These are phyloP conservation scores for Nothomitra cinnamomea DNA, from an alignment of 2,329 filamentous ascomycete species.

Conservation along the genomic window DNA sequence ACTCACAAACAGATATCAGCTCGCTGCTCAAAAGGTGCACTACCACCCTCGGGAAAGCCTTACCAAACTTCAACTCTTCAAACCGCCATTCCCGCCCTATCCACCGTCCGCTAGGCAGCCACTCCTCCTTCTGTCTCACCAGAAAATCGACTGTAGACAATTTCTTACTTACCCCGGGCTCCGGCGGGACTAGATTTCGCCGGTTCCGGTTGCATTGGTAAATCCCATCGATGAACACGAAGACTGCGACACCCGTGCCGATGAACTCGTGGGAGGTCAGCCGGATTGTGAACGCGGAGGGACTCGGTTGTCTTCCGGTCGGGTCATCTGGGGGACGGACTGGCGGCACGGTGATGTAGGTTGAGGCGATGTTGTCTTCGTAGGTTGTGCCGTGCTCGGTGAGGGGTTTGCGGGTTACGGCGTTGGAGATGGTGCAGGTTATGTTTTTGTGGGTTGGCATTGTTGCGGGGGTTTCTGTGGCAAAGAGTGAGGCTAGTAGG, in stretches of 20 bases:
- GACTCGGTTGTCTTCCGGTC: too few species aligned
- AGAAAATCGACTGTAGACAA: constrained; percentile 29
- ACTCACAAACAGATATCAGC: too few species aligned
- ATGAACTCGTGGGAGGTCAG: constrained; percentile 33
- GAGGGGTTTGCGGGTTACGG: constrained; percentile 24
- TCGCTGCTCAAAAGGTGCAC: too few species aligned
- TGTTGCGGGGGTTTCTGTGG: not conserved
- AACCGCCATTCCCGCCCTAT: constrained; percentile 37
- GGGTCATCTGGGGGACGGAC: constrained; percentile 17
- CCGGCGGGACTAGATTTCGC: constrained; percentile 22
- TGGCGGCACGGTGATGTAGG: constrained; percentile 32
- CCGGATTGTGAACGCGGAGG: constrained; percentile 28
- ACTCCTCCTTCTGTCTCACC: constrained; percentile 36
- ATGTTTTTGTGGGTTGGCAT: constrained; percentile 39
- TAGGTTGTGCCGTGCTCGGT: constrained; percentile 33
- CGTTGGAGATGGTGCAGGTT: constrained; percentile 33
- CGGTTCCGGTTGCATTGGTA: constrained; percentile 41
- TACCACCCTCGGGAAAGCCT: too few species aligned
- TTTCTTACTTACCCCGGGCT: constrained; percentile 13
- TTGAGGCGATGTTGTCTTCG: constrained; percentile 33
- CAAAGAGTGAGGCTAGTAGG: not conserved
- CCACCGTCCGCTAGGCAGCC: constrained; percentile 27
- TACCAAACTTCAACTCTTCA: constrained; percentile 30
- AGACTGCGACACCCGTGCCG: constrained; percentile 34
- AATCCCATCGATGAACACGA: constrained; percentile 38